Percentiles rank a stretch among this genome's conserved stretches.
Evolutionary conservation across 2,329 filamentous ascomycete genomes (phyloP).

Genomic region (Penicillium sp.): DNA sequence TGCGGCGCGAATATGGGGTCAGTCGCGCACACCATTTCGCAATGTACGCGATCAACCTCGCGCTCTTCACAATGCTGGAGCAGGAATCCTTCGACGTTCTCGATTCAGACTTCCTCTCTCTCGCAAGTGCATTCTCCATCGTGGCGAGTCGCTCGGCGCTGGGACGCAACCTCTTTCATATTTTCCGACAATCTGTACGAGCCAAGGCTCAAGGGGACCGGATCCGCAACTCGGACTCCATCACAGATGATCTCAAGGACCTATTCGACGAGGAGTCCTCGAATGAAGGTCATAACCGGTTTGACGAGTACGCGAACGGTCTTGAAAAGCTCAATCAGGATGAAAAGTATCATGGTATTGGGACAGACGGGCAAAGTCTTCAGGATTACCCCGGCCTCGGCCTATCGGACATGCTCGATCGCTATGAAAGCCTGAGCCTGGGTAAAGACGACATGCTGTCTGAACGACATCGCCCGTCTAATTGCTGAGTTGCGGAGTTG

Average conservation of each 20-base stretch:
- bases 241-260: constrained; percentile 32
- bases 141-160: constrained; percentile 33
- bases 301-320: constrained; percentile 32
- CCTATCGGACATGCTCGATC: constrained; percentile 37
- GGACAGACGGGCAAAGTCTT: constrained; percentile 14
- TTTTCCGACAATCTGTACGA: constrained; percentile 33
- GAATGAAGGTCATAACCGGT: constrained; percentile 14
- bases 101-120: constrained; percentile 32
- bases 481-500: constrained; percentile 7
- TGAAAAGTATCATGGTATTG: constrained; percentile 29
- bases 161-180: constrained; percentile 33
- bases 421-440: constrained; percentile 37
- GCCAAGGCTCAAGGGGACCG: constrained; percentile 30
- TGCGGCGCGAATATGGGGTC: constrained; percentile 33
- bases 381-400: constrained; percentile 27
- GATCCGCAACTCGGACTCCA: constrained; percentile 17
- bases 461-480: constrained; percentile 15
- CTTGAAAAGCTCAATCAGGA: constrained; percentile 33
- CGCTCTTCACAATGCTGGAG: constrained; percentile 33
- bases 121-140: constrained; percentile 32
- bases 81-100: constrained; percentile 29
- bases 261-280: constrained; percentile 28
- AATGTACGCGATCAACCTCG: constrained; percentile 37
- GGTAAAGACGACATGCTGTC: constrained; percentile 31
- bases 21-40: constrained; percentile 35